Evolutionary conservation across 116 monocot species (phyloP).

Genomic region (Zostera marina): DNA sequence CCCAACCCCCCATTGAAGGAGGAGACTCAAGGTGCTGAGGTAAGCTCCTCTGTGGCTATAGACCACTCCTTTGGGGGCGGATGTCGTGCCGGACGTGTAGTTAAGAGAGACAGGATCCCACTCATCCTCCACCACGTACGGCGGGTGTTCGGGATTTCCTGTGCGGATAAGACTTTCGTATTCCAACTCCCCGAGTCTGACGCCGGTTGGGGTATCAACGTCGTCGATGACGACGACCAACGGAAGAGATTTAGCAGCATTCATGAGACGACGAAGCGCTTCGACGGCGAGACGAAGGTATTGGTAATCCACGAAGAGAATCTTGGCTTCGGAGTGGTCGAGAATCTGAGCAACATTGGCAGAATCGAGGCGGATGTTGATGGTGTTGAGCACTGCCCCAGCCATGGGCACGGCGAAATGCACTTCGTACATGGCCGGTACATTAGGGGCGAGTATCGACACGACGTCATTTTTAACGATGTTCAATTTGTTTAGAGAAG

Average conservation of each 20-base stretch:
- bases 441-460: conserved; percentile 32
- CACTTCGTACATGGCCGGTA: conserved; percentile 47
- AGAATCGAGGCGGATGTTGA: conserved; percentile 47
- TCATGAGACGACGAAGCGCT: conserved; percentile 2
- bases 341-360: conserved; percentile 26
- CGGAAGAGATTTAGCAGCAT: conserved; percentile 14
- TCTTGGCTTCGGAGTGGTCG: conserved; percentile 28
- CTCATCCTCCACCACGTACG: conserved; percentile 25
- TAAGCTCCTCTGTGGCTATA: conserved; percentile 80
- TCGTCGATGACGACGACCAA: conserved; percentile 35
- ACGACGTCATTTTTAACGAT: conserved; percentile 42
- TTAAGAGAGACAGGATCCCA: conserved; percentile 56
- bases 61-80: conserved; percentile 56
- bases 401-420: conserved; percentile 56
- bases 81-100: conserved; percentile 70
- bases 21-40: conserved; percentile 43
- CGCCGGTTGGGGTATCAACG: conserved; percentile 18
- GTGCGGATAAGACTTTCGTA: conserved; percentile 32
- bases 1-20: conserved; percentile 62
- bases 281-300: conserved; percentile 12
- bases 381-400: conserved; percentile 47
- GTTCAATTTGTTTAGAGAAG: conserved; percentile 23
- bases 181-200: conserved; percentile 26
- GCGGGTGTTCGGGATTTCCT: conserved; percentile 11
- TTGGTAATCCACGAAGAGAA: conserved; percentile 27